Conservation (phyloP, 306 rosid genomes). For the Pueraria montana region DNA sequence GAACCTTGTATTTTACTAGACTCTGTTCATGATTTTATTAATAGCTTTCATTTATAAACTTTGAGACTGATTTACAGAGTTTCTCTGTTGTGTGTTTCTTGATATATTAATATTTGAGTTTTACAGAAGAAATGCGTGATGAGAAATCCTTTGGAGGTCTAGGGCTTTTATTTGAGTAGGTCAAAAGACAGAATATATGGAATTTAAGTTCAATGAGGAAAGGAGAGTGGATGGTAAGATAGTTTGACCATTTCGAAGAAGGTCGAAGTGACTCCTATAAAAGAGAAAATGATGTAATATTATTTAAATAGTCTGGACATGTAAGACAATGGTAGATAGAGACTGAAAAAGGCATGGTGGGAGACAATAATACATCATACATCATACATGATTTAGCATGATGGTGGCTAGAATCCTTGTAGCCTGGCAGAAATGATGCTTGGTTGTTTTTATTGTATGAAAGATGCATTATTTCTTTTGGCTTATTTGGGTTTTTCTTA, state of each 20-base stretch:
- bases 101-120: background rate
- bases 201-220: constrained; percentile 10
- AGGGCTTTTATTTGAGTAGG: constrained; percentile 1
- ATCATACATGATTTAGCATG: background rate
- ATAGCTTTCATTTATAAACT: background rate
- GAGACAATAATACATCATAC: background rate
- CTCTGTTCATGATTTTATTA: constrained; percentile 23
- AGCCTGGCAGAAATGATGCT: constrained; percentile 3
- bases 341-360: constrained; percentile 4
- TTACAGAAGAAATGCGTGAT: constrained; percentile 6
- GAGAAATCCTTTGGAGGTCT: constrained; percentile 6
- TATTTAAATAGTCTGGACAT: background rate
- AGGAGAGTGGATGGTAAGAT: background rate
- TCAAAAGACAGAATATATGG: constrained; percentile 19
- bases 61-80: background rate
- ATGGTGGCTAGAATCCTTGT: constrained; percentile 4
- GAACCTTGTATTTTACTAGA: constrained; percentile 22
- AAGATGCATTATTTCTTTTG: background rate
- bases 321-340: background rate
- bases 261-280: background rate
- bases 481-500: constrained; percentile 12
- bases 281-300: constrained; percentile 5
- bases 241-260: constrained; percentile 16
- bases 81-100: background rate
- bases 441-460: constrained; percentile 25